Conservation (phyloP, 2,329 filamentous ascomycete genomes). For the Cercospora sojina region DNA sequence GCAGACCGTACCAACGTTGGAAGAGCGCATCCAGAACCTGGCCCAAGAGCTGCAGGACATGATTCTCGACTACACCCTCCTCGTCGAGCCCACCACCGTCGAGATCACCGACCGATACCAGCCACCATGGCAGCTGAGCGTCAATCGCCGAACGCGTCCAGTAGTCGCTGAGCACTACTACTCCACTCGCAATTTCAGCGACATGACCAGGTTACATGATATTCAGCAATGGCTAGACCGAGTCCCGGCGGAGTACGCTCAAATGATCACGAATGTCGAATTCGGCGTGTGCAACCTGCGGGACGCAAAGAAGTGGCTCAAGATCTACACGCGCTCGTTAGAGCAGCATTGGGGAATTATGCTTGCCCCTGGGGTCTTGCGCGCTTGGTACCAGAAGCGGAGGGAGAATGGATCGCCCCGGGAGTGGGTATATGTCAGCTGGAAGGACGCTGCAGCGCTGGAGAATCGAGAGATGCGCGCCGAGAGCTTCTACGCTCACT, state of each 20-base stretch:
- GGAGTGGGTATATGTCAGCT: not conserved
- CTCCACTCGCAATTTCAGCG: not conserved
- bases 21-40: slow-evolving; percentile 5
- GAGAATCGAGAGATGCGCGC: not conserved
- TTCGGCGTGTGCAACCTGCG: not conserved
- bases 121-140: slow-evolving; percentile 10
- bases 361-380: not conserved
- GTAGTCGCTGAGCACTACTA: not conserved
- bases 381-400: not conserved
- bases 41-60: slow-evolving; percentile 10
- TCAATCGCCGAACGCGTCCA: slow-evolving; percentile 3
- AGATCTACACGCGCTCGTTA: not conserved
- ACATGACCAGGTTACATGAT: not conserved
- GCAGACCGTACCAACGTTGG: not conserved
- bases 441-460: not conserved
- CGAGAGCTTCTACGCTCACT: not conserved
- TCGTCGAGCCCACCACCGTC: slow-evolving; percentile 3
- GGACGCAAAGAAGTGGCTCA: not conserved
- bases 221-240: not conserved
- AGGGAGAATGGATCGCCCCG: not conserved
- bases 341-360: not conserved
- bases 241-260: not conserved
- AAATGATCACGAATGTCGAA: not conserved
- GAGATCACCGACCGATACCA: not conserved
- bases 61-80: slow-evolving; percentile 9